Base-by-base conservation (phyloP, 148 eudicot species). In the Chenopodium album region DNA sequence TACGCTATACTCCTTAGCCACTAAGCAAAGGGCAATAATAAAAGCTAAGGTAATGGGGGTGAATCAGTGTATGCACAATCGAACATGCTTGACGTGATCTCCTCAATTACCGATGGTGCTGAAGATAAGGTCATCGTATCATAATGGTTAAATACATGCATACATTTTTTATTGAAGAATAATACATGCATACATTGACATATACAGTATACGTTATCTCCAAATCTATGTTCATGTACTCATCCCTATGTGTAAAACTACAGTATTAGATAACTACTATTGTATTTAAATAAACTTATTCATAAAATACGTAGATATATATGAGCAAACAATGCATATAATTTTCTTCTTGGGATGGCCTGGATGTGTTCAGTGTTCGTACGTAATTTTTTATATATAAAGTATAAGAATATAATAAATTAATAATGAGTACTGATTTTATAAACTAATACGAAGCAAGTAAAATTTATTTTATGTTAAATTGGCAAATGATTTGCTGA, bases 81-180 rank as follows among this genome's bases (percentile, higher is more conserved):
- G 62, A 17, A 56, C 62, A 56, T 56, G 62, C 50, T 76, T 59
- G 28, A 62, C 68, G 78, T 60, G 78, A 76, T 60, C 17, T 16
- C 65, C 78, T 63, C 52, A 41, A 65, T 64, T 77, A 37, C 54
- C 72, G 34, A 23, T 64, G 54, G 11, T 9, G 72, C 60, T 9
- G 10, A 72, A 72, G 29, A 72, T 72, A 72, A 44, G 75, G 47
- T 41, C 44, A 41, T 41, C 7, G 7, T 41, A 41, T 41, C 44
- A 41, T 41, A 28, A 4, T 26, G 71, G 71, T 66, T 66, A 26
- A 26, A 65, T 65, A n/a, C 71, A 10, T 66, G 71, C 71, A 67
- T 29, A 13, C 62, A 56, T 56, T 17, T 26, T 26, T 26, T 26
- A 26, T 26, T 26, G 26, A 26, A 26, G 26, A 26, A 26, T 26